A percentile compares a stretch with the other conserved stretches of the same genome.
These are phyloP conservation scores for Carex arenaria DNA, from an alignment of 202 grass and related monocot genomes.

Conservation along the genomic window DNA sequence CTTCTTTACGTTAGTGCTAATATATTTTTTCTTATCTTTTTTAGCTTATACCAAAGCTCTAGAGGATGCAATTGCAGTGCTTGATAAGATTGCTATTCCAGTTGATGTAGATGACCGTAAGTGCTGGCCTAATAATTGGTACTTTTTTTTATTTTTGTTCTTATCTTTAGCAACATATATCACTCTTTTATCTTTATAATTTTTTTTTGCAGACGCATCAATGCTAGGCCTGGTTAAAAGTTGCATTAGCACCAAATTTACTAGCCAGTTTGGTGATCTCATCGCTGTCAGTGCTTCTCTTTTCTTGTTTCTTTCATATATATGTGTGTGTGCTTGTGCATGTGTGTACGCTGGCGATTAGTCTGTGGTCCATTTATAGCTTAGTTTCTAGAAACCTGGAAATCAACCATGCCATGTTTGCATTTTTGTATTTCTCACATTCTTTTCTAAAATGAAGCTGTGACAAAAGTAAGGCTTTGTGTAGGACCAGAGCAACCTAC, in stretches of 20 bases:
- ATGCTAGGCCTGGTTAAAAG: slow-evolving; percentile 86
- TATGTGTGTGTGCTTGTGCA: background rate
- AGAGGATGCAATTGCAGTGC: slow-evolving; percentile 79
- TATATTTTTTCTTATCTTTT: slow-evolving; percentile 7
- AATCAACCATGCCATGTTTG: background rate
- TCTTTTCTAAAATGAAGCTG: background rate
- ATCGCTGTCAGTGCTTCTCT: slow-evolving; percentile 67
- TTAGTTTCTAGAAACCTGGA: background rate
- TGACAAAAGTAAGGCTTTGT: background rate
- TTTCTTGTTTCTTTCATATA: background rate
- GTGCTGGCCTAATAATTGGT: slow-evolving; percentile 29
- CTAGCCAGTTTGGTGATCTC: slow-evolving; percentile 87
- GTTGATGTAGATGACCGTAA: slow-evolving; percentile 92
- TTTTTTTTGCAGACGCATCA: slow-evolving; percentile 33
- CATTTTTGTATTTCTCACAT: background rate
- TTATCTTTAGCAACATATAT: background rate
- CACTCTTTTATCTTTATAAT: background rate
- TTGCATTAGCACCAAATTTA: slow-evolving; percentile 97
- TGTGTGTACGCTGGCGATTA: background rate
- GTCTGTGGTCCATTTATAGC: background rate
- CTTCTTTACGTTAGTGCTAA: background rate
- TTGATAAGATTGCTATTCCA: slow-evolving; percentile 90
- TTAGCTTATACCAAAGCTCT: slow-evolving; percentile 93
- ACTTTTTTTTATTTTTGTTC: slow-evolving; percentile 4
- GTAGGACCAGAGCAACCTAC: background rate